phyloP scores from a whole-genome alignment of 306 rosid species.

The Amphicarpaea edgeworthii region DNA sequence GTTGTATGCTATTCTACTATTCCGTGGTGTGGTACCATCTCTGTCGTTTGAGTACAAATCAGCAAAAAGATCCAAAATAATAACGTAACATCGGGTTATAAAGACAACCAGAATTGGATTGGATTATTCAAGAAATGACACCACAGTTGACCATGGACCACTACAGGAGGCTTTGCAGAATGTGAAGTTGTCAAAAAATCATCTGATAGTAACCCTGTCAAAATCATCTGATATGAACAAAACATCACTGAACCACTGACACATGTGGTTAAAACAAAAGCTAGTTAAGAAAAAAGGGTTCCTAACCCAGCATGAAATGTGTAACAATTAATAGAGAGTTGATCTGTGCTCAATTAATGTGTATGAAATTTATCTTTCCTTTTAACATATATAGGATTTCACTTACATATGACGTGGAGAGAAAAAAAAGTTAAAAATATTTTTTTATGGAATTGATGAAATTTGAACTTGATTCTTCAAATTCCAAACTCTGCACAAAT shows the following conservation, averaged over 20 bases:
- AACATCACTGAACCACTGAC: slow-evolving; percentile 9
- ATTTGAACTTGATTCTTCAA: too few species aligned
- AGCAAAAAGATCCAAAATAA: slow-evolving; percentile 47
- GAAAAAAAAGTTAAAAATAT: too few species aligned
- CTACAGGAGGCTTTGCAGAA: slow-evolving; percentile 13
- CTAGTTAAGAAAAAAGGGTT: background rate
- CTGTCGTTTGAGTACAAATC: slow-evolving; percentile 49
- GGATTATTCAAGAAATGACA: slow-evolving; percentile 58
- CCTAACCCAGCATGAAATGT: background rate
- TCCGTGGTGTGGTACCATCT: slow-evolving; percentile 44
- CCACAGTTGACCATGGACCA: slow-evolving; percentile 58
- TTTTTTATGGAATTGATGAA: too few species aligned
- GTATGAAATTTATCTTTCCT: too few species aligned
- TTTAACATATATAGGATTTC: too few species aligned
- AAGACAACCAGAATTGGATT: slow-evolving; percentile 30
- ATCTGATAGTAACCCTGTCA: slow-evolving; percentile 36
- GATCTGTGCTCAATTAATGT: slow-evolving; percentile 10
- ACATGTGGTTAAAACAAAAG: background rate
- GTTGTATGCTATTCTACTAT: slow-evolving; percentile 35
- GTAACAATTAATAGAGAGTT: slow-evolving; percentile 26
- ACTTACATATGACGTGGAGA: too few species aligned
- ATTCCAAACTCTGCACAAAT: too few species aligned
- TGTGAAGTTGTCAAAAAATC: slow-evolving; percentile 40
- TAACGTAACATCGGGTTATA: slow-evolving; percentile 2
- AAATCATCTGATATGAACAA: slow-evolving; percentile 17